phyloP scores from a whole-genome alignment of 495 filamentous ascomycete genomes.

The Aspergillus hancockii region DNA sequence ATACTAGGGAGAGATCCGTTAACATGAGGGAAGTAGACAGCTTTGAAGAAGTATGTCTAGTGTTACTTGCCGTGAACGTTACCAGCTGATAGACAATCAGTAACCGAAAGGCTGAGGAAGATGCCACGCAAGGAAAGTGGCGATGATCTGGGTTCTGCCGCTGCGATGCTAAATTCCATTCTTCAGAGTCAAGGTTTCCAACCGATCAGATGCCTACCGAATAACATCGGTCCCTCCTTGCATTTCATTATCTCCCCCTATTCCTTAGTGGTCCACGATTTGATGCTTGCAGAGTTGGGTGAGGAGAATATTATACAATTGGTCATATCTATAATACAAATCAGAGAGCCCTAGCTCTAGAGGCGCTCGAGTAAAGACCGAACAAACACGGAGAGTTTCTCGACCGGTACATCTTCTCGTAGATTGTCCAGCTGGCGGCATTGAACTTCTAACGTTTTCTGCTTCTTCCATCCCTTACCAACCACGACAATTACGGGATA shows the following conservation, averaged over 20 bases:
- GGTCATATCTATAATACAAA: constrained; percentile 8
- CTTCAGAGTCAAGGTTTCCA: background rate
- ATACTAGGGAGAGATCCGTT: no score
- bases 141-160: no score
- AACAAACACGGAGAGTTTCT: constrained; percentile 38
- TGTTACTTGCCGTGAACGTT: no score
- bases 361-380: constrained; percentile 42
- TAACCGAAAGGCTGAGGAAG: no score
- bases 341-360: constrained; percentile 19
- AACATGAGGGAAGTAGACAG: no score
- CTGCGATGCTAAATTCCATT: background rate
- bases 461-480: constrained; percentile 70
- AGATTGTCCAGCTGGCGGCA: constrained; percentile 60
- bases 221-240: background rate
- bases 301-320: constrained; percentile 12
- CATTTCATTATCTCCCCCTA: background rate
- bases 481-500: constrained; percentile 81
- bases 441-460: constrained; percentile 71
- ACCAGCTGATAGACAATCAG: no score
- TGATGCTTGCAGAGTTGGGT: background rate
- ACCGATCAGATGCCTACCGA: background rate
- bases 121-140: no score
- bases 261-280: background rate
- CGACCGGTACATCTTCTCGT: constrained; percentile 47
- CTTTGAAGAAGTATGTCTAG: no score